phyloP scores from a whole-genome alignment of 257 asterid genomes.

The Solanum rostratum region DNA sequence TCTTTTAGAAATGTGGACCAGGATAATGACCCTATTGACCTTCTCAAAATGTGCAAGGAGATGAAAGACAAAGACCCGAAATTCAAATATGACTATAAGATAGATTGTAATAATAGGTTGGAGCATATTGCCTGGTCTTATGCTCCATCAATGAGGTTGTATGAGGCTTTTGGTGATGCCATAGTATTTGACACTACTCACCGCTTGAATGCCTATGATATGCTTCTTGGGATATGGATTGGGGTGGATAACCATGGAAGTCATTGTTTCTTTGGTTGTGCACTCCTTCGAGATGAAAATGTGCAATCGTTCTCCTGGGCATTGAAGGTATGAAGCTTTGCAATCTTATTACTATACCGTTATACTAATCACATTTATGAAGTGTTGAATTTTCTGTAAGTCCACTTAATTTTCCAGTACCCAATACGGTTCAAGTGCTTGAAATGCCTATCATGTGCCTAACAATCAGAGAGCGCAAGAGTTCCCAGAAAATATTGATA shows the following conservation, averaged over 20 bases:
- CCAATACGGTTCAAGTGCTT: background rate
- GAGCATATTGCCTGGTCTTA: constrained; percentile 96
- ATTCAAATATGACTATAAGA: constrained; percentile 70
- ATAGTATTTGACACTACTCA: constrained; percentile 94
- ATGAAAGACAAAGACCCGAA: constrained; percentile 83
- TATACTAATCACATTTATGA: background rate
- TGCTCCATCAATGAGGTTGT: constrained; percentile 77
- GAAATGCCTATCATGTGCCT: background rate
- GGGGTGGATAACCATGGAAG: constrained; percentile 57
- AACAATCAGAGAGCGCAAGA: background rate
- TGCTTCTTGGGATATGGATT: constrained; percentile 90
- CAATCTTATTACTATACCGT: background rate
- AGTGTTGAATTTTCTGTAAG: background rate
- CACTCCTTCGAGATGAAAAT: constrained; percentile 54
- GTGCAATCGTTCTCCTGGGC: constrained; percentile 68
- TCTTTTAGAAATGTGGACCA: constrained; percentile 76
- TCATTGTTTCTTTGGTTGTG: constrained; percentile 51
- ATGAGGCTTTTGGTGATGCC: constrained; percentile 84
- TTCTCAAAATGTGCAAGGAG: constrained; percentile 81
- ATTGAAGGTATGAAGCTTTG: constrained; percentile 53
- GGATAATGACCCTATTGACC: constrained; percentile 79
- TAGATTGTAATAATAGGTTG: constrained; percentile 64
- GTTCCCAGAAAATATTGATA: background rate
- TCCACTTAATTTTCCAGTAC: background rate
- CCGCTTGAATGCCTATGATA: constrained; percentile 81